Conservation (phyloP, 2,329 filamentous ascomycete species). For the Beauveria pseudobassiana region DNA sequence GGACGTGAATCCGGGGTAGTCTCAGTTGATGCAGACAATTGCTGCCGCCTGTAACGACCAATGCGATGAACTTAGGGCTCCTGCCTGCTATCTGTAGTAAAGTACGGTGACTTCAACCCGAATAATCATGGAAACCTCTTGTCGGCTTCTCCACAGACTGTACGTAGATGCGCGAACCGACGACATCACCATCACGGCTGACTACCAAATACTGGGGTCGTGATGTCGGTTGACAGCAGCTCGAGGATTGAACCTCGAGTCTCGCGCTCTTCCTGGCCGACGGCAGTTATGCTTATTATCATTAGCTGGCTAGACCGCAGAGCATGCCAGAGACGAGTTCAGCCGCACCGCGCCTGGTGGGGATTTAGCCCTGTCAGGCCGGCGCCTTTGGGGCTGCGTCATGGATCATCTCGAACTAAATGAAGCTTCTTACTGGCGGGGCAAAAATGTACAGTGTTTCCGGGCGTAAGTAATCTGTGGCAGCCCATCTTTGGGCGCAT, state of each 20-base stretch:
- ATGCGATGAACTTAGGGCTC: background rate
- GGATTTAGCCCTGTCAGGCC: background rate
- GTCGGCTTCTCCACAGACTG: background rate
- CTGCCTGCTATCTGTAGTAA: background rate
- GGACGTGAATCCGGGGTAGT: background rate
- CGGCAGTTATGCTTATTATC: background rate
- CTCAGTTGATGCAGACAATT: background rate
- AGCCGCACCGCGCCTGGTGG: constrained; percentile 5
- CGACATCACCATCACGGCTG: background rate
- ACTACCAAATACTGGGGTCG: too few species aligned
- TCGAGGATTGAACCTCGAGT: too few species aligned
- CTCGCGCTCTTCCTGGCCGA: background rate
- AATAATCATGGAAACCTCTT: too few species aligned
- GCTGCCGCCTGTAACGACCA: background rate
- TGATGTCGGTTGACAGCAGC: background rate
- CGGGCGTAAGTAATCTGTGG: background rate
- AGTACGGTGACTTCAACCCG: too few species aligned
- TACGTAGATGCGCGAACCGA: background rate
- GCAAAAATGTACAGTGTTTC: background rate
- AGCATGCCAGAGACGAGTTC: background rate
- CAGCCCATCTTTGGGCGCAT: background rate
- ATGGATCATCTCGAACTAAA: background rate
- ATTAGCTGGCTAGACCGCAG: background rate
- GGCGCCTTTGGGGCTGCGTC: background rate
- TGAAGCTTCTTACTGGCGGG: background rate